These are phyloP conservation scores for Jacaranda mimosifolia DNA, from an alignment of 257 asterid species.

Conservation along the genomic window DNA sequence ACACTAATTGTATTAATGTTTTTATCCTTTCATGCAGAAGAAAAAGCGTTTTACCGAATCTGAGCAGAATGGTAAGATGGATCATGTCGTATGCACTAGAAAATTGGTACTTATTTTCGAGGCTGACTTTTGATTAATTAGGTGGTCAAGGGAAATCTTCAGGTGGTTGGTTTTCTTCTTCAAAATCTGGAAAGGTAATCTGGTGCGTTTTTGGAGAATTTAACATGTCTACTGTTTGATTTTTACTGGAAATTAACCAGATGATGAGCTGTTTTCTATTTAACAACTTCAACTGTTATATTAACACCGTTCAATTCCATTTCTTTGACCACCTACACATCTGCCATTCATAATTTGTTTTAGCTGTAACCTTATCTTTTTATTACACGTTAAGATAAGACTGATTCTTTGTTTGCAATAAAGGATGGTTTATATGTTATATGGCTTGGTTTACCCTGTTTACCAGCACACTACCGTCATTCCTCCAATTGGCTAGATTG, in stretches of 20 bases:
- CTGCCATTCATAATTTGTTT: too few relatives aligned
- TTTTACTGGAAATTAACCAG: not conserved
- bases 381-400: too few relatives aligned
- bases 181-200: constrained; percentile 69
- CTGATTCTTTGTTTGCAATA: not conserved
- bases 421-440: not conserved
- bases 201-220: not conserved
- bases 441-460: not conserved
- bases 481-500: not conserved
- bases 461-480: not conserved
- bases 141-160: constrained; percentile 59
- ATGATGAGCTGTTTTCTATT: not conserved
- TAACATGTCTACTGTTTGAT: not conserved
- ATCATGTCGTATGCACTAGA: constrained; percentile 24
- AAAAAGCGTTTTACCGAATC: constrained; percentile 51
- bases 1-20: constrained; percentile 12
- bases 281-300: not conserved
- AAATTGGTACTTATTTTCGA: not conserved
- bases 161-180: constrained; percentile 70
- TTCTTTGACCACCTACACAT: not conserved
- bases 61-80: constrained; percentile 60
- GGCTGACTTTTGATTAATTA: constrained; percentile 40
- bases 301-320: not conserved
- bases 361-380: not conserved
- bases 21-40: constrained; percentile 52